phyloP scores from a whole-genome alignment of 2,329 filamentous ascomycete genomes.

The Ceratocystis ficicola region DNA sequence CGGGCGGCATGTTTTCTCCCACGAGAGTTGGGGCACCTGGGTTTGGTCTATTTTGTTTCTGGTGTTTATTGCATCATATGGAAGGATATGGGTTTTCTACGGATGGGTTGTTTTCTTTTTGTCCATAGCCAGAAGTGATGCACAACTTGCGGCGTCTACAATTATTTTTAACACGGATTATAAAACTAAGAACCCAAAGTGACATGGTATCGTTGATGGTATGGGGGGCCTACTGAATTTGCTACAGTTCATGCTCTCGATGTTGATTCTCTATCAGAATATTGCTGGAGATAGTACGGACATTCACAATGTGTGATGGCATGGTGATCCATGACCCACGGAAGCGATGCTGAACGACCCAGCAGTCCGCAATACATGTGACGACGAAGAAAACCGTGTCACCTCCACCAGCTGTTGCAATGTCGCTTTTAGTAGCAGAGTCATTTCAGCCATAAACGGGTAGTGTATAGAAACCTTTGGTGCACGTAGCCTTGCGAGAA shows the following conservation, averaged over 20 bases:
- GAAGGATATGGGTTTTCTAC: constrained; percentile 31
- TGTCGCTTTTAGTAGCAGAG: not conserved
- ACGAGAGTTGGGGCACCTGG: constrained; percentile 24
- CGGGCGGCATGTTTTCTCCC: constrained; percentile 21
- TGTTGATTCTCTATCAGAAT: too few species aligned
- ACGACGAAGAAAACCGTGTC: too few species aligned
- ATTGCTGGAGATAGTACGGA: too few species aligned
- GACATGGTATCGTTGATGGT: too few species aligned
- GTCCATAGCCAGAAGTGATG: constrained; percentile 22
- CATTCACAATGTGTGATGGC: too few species aligned
- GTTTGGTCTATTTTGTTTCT: constrained; percentile 33
- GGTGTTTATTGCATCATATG: constrained; percentile 36
- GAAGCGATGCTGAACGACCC: too few species aligned
- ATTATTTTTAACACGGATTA: constrained; percentile 14
- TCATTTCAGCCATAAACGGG: not conserved
- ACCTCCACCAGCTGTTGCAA: too few species aligned
- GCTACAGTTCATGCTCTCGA: too few species aligned
- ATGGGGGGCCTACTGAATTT: too few species aligned
- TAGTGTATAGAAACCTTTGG: not conserved
- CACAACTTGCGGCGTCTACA: constrained; percentile 20
- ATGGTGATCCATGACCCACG: too few species aligned
- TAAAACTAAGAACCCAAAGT: not conserved
- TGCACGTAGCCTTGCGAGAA: not conserved
- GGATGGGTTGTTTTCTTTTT: constrained; percentile 23
- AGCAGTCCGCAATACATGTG: too few species aligned